Evolutionary conservation across 768 basidiomycete genomes (phyloP).

Genomic region (Lanmaoa pseudosensibilis): DNA sequence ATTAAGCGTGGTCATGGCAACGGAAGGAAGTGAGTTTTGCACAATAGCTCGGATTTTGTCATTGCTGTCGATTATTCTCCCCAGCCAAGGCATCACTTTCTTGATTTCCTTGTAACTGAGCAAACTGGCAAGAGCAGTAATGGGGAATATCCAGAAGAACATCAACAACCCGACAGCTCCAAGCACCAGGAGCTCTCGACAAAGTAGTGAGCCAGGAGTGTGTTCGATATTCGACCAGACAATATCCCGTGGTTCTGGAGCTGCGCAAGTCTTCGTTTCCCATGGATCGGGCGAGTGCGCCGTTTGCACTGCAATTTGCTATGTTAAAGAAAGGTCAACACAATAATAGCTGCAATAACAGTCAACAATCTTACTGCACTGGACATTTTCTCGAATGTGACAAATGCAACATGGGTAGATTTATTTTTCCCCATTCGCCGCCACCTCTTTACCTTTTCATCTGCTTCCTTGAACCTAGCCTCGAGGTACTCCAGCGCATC

Average conservation of each 20-base stretch:
- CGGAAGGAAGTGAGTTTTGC: conserved; percentile 90
- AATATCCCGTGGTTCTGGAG: conserved; percentile 94
- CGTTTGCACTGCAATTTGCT: conserved; percentile 89
- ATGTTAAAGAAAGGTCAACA: not conserved
- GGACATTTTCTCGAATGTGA: conserved; percentile 96
- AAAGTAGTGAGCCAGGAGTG: conserved; percentile 52
- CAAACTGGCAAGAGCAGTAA: conserved; percentile 80
- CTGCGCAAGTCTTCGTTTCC: conserved; percentile 66
- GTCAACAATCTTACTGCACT: conserved; percentile 62
- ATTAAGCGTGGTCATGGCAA: conserved; percentile 89
- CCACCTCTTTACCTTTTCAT: conserved; percentile 78
- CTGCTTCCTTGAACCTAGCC: conserved; percentile 71
- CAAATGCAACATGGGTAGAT: conserved; percentile 84
- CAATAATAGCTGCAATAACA: not conserved
- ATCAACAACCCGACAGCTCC: conserved; percentile 69
- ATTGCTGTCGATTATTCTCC: conserved; percentile 77
- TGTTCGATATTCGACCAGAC: conserved; percentile 90
- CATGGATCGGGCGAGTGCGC: conserved; percentile 71
- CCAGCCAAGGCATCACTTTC: conserved; percentile 85
- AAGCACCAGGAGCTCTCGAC: conserved; percentile 73
- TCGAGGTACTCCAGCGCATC: conserved; percentile 92
- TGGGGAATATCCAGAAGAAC: conserved; percentile 92
- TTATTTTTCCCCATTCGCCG: conserved; percentile 73
- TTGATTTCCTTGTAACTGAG: conserved; percentile 94
- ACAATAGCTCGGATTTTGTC: conserved; percentile 82